Evolutionary conservation across 2,329 filamentous ascomycete species (phyloP).

Genomic region (Pseudogymnoascus sp.): DNA sequence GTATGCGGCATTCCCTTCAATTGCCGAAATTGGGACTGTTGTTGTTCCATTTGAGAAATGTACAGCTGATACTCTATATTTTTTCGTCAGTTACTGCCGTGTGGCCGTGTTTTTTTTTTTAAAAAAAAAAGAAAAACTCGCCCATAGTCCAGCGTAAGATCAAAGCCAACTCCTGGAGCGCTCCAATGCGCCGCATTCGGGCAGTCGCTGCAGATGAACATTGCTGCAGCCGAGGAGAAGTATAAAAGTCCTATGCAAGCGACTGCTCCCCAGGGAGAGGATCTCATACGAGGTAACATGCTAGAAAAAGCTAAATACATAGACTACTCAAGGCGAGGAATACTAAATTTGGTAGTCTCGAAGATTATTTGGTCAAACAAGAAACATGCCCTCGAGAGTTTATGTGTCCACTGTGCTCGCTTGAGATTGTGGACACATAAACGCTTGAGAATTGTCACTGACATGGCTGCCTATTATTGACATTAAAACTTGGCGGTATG

Average conservation of each 20-base stretch:
- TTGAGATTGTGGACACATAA: background rate
- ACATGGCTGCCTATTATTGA: too few species aligned
- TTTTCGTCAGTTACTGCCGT: background rate
- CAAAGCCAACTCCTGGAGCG: background rate
- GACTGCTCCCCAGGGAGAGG: background rate
- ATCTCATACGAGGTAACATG: background rate
- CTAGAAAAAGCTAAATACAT: background rate
- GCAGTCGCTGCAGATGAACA: background rate
- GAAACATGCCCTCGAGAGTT: background rate
- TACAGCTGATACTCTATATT: background rate
- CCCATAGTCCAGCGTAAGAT: background rate
- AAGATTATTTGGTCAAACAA: too few species aligned
- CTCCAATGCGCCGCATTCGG: background rate
- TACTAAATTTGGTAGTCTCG: too few species aligned
- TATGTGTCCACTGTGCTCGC: background rate
- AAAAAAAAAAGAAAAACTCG: background rate
- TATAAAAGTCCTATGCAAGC: background rate
- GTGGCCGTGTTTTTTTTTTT: background rate
- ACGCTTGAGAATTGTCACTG: too few species aligned
- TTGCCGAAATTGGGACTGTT: background rate
- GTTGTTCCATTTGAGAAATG: background rate
- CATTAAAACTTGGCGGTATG: too few species aligned
- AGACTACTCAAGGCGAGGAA: background rate
- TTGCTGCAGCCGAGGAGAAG: background rate
- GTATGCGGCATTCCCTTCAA: background rate